Evolutionary conservation across 805 yeast genomes (phyloP), one percentile per base, ranked within the genome.

Genomic region (Debaryomyces maramus): DNA sequence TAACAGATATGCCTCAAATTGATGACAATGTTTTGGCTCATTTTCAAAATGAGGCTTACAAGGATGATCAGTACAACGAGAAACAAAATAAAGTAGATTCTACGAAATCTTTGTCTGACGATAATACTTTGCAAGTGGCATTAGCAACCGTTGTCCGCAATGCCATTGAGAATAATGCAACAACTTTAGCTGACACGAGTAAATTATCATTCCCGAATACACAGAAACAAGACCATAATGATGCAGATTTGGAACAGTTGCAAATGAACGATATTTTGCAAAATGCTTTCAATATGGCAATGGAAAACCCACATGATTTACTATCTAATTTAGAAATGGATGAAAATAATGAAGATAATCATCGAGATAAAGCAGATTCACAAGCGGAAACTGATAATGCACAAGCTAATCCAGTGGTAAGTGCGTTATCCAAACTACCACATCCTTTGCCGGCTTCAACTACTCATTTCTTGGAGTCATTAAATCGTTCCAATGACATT

Each of bases 251-350:
- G 43, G 87, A 83, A 51, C 72, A 66, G 39, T 53, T 65, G 40
- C 77, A 72, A 42, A 73, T 85, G 79, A 81, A 78, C 51, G 84
- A 78, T 48, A 85, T 85, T 47, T 74, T 85, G 72, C 88, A 82
- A 47, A 83, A 83, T 61, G 93, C 91, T 1, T 73, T 85, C 65
- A 77, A 78, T 34, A 72, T 85, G 83, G 93, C 90, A 0, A 78
- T 80, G 71, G 83, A 78, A 44, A 78, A 81, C 44, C 84, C 84
- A 48, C 56, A 58, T 52, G 59, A 75, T 60, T 51, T 73, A 51
- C 53, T 70, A 62, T 61, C 58, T 3, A 64, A 61, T 33, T 45
- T 67, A 36, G 68, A 65, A 21, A 52, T 56, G 29, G 67, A 57
- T 4, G 59, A 57, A 9, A 46, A 47, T 6, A 18, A 13, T n/a